Base-by-base conservation (phyloP, 2,329 filamentous ascomycete species). In the Pseudocercospora musae region DNA sequence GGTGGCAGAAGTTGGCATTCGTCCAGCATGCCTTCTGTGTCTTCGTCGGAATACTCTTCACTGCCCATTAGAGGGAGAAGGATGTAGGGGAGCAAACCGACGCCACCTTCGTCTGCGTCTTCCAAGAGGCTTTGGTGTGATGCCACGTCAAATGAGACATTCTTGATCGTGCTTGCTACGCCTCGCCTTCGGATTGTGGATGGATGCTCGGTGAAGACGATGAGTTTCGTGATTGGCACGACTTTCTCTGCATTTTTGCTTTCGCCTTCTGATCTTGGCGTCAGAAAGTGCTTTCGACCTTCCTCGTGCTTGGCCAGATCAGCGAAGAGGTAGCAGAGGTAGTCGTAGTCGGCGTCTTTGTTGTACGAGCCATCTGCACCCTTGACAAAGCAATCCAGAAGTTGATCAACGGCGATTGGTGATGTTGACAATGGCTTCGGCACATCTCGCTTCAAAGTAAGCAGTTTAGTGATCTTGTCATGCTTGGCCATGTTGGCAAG, bases 81-180 rank as follows among this genome's bases (percentile, higher is more conserved):
- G 15, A 98, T 81, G 75, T 98, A 98, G 0, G 94, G 93, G 4
- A 98, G 79, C 15, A 98, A 84, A 70, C 96, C 89, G 55, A 93
- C 87, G 42, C 87, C 87, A 18, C 88, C 85, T 57, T 90, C 87
- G 0, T 85, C 69, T 4, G 76, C 72, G 10, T 75, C 70, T 2
- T 76, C 83, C 50, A 97, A 78, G 58, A 96, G 87, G 11, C 42
- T 62, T 8, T 33, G 80, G 71, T 98, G 94, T 0, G 89, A 84
- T 2, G 85, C 78, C 5, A 94, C 78, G 71, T 96, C 90, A 73
- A 99, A 98, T 6, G 91, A 87, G 29, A 91, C 87, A 73, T 99
- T 99, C 77, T 98, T 98, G 75, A 99, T 92, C 9, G 92, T 95
- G 64, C 89, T 92, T 7, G 94, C 94, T n/a, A 97, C 93, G n/a